Evolutionary conservation across 2,329 filamentous ascomycete genomes (phyloP).

Genomic region (Neofusicoccum cordaticola): DNA sequence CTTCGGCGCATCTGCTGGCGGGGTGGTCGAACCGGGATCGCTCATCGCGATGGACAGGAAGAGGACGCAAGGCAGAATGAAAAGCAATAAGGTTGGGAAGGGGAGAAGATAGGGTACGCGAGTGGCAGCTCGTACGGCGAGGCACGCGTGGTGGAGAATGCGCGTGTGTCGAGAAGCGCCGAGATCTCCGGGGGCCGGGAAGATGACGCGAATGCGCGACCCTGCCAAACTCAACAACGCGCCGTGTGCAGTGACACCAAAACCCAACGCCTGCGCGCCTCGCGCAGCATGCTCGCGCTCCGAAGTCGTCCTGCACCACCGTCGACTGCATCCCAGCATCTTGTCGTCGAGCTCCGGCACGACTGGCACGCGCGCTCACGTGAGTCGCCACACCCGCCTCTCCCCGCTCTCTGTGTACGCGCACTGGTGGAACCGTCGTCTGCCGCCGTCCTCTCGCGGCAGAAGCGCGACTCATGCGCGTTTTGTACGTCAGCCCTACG

Average conservation of each 20-base stretch:
- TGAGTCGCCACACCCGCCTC: background rate
- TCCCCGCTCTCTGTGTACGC: background rate
- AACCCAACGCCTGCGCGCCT: background rate
- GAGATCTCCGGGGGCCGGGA: background rate
- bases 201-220: background rate
- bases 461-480: slow-evolving; percentile 3
- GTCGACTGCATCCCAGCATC: background rate
- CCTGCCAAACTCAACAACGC: background rate
- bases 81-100: background rate
- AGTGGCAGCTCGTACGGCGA: background rate
- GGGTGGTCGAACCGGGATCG: slow-evolving; percentile 23
- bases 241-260: background rate
- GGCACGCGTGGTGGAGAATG: slow-evolving; percentile 6
- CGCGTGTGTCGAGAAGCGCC: background rate
- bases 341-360: background rate
- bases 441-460: background rate
- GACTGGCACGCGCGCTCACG: background rate
- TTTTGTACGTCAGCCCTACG: slow-evolving; percentile 5
- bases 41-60: slow-evolving; percentile 15
- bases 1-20: slow-evolving; percentile 19
- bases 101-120: background rate
- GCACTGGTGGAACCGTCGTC: background rate
- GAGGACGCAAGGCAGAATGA: background rate
- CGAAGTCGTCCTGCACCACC: background rate
- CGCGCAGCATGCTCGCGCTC: background rate